phyloP scores from a whole-genome alignment of 495 filamentous ascomycete genomes.

The Umbilicaria muhlenbergii region DNA sequence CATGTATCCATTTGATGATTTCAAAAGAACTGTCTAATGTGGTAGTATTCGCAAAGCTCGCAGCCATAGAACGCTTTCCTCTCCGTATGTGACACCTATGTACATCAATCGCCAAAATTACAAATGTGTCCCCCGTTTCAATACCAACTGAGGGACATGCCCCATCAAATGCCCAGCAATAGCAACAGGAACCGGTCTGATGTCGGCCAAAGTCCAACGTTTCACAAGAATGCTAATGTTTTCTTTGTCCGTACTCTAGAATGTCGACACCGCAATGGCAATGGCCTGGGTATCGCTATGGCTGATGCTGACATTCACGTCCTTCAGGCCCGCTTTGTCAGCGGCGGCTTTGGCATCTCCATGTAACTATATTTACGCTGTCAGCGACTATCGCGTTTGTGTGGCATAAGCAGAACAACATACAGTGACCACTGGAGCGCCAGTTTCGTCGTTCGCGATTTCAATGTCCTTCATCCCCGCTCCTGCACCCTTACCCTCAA shows the following conservation, averaged over 20 bases:
- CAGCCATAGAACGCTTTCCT: no score
- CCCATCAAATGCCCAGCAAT: no score
- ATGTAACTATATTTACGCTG: slow-evolving; percentile 44
- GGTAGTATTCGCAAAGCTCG: no score
- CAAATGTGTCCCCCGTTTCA: no score
- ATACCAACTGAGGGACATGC: no score
- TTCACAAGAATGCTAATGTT: neutral
- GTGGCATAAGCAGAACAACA: slow-evolving; percentile 20
- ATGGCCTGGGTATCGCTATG: slow-evolving; percentile 87
- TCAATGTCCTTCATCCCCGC: slow-evolving; percentile 90
- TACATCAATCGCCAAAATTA: no score
- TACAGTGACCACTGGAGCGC: slow-evolving; percentile 74
- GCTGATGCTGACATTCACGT: slow-evolving; percentile 81
- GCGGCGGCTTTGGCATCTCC: slow-evolving; percentile 72
- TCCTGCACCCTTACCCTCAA: slow-evolving; percentile 73
- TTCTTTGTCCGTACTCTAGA: slow-evolving; percentile 23
- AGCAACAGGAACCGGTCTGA: no score
- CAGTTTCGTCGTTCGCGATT: slow-evolving; percentile 62
- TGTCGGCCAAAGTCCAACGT: neutral
- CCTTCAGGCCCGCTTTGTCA: slow-evolving; percentile 68
- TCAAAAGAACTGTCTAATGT: no score
- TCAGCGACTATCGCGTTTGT: slow-evolving; percentile 21
- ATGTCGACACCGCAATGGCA: slow-evolving; percentile 74
- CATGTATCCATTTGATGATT: no score
- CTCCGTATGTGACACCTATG: no score